phyloP scores from a whole-genome alignment of 768 basidiomycete species.

The Cantharellus cinnabarinus region DNA sequence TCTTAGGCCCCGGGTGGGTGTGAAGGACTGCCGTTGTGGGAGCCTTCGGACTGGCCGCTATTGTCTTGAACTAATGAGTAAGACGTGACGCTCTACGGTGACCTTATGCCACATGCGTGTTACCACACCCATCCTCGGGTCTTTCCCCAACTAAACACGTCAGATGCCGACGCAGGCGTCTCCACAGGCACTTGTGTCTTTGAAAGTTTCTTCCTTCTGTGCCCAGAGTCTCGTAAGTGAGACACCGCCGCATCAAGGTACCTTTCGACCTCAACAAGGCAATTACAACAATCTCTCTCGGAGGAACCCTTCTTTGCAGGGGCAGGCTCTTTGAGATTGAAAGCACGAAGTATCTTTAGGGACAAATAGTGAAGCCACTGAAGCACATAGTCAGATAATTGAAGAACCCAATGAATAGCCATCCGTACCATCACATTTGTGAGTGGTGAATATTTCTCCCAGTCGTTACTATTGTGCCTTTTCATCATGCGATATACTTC shows the following conservation, averaged over 20 bases:
- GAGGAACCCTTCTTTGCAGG: neutral
- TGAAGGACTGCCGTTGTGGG: too few species aligned
- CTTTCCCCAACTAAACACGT: neutral
- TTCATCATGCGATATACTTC: constrained; percentile 87
- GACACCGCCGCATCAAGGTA: neutral
- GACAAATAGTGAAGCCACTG: constrained; percentile 24
- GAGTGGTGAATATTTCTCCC: constrained; percentile 59
- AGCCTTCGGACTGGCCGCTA: too few species aligned
- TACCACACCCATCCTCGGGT: neutral
- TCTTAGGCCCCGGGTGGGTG: too few species aligned
- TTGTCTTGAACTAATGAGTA: too few species aligned
- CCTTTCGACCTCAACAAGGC: neutral
- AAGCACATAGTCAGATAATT: neutral
- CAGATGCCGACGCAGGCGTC: neutral
- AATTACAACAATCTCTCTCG: neutral
- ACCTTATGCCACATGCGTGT: neutral
- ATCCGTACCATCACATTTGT: constrained; percentile 75
- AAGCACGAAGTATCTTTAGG: constrained; percentile 14
- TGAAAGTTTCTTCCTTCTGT: neutral
- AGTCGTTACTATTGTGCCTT: constrained; percentile 33
- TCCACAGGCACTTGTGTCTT: neutral
- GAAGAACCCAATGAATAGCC: neutral
- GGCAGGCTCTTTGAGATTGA: constrained; percentile 10
- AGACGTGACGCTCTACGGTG: neutral
- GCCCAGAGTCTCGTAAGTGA: neutral